Evolutionary conservation across 768 basidiomycete species (phyloP), one percentile per base, ranked within the genome.

Genomic region (Lentinus tigrinus): DNA sequence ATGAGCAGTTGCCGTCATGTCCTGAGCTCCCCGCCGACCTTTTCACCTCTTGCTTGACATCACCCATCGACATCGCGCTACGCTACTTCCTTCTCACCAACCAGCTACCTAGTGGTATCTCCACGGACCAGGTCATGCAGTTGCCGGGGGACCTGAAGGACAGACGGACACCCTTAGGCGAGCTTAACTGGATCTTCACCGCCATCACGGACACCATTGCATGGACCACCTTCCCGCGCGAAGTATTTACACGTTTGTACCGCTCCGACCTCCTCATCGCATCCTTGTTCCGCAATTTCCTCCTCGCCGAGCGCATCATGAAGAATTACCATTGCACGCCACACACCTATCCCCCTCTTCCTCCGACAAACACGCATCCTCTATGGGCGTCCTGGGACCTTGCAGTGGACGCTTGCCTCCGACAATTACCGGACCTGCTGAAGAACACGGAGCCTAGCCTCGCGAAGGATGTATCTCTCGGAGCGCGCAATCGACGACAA

Each of bases 151-250:
- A 98, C 69, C 82, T 98, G 58, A 97, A 96, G 73, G 97, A 99
- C 68, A 84, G 97, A 19, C 84, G 95, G 24, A 98, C 97, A 0
- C 95, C 97, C 1, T 78, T 99, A 0, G 97, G 97, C 50, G 97
- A 99, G 74, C 83, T 99, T n/a, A 97, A 96, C 70, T 99, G 97
- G 97, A 98, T 98, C 62, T 98, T 98, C 75, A 98, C 95, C 1
- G 94, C 96, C 34, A 92, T 99, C 55, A 98, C 97, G 16, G 97
- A 99, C 74, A 98, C 97, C 9, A 98, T 99, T 61, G 97, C 97
- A 7, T 99, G 97, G 97, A 95, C 95, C 14, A 92, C 93, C 2
- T 96, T 99, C 71, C 89, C 95, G 38, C 84, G 89, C 46, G 95
- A 97, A 37, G 83, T 93, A 3, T 98, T 99, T 74, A 95, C 94